Base-by-base conservation (phyloP, 2,329 filamentous ascomycete genomes). In the Huntiella bhutanensis region DNA sequence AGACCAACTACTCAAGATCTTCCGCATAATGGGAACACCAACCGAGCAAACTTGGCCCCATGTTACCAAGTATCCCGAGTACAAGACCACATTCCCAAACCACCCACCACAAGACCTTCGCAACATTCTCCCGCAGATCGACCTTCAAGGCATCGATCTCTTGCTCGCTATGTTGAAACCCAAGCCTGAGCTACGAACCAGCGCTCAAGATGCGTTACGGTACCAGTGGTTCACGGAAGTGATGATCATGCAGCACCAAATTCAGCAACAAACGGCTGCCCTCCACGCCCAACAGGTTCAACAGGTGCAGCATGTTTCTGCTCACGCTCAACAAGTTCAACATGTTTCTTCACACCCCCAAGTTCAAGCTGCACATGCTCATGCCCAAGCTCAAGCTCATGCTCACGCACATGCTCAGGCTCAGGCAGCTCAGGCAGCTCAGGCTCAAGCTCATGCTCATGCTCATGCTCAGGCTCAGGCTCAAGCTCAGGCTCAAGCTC, bases 1-100 rank as follows among this genome's bases (percentile, higher is more conserved):
- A 62, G 91, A 98, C 59, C 91, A 98, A 62, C 78, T 96, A 44
- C 73, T 93, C 52, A 86, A 92, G 60, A 98, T 98, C 62, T 98
- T 98, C 72, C 77, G 91, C 50, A 80, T 98, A 51, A 98, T 98
- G 91, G 91, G 91, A 51, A 98, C 91, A 0, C 91, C 91, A 0
- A 93, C 84, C 0, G 91, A 98, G 62, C 78, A 86, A 39, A 86
- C 82, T 4, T 98, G 91, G 91, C 88, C 88, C 0, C 87, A 87
- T 37, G 93, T 98, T 58, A 85, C 81, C 15, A 80, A 88, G 57
- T 87, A 93, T 56, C 86, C 88, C n/a, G 91, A 98, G 62, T 98
- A 96, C 70, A 95, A 96, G 69, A 74, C 79, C 41, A 94, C 80
- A 51, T 94, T 94, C 64, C 86, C 91, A 53, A 83, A 93, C 59